Evolutionary conservation across 2,329 filamentous ascomycete genomes (phyloP), one percentile per base, ranked within the genome.

Genomic region (Neopestalotiopsis clavispora): DNA sequence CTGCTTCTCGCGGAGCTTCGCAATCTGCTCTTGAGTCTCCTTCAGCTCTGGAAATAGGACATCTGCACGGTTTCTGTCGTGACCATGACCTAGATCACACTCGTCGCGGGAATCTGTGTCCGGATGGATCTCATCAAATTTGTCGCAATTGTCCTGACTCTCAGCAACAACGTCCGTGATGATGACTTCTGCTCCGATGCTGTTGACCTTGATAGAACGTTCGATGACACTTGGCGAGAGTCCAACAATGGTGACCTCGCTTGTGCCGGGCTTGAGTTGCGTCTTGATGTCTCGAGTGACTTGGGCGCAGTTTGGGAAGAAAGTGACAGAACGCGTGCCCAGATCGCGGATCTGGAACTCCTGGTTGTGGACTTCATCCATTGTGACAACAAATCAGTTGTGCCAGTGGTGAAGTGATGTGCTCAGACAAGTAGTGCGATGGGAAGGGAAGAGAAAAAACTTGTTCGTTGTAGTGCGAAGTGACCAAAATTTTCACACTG

Each of bases 101-200:
- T 77, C 71, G 6, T 69, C 69, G 3, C 80, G 76, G 1, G 77
- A 75, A 30, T 85, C 81, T 0, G 80, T 80, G 12, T 85, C 83
- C 0, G 86, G 84, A 70, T 88, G 88, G 17, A 87, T 75, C 34
- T 90, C 86, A 61, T 87, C 77, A 67, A 88, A 89, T 32, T 82
- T 79, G 34, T 89, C 85, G 17, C 79, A 81, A 71, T 90, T 89
- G 1, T 84, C 84, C 10, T 90, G 79, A 6, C 87, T 80, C 69
- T 90, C 85, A 56, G 91, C 84, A 10, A 86, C 84, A 70, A 92
- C 90, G 73, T 92, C 89, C 12, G 85, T 87, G 73, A 91, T 88
- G 65, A 85, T 85, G 23, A 28, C 23, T 28, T 28, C 23, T 9
- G 87, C 88, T n/a, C 87, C 87, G 65, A 83, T 84, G 60, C 88